Evolutionary conservation across 1,284 basidiomycete genomes (phyloP).

Genomic region (Apiotrichum gamsii): DNA sequence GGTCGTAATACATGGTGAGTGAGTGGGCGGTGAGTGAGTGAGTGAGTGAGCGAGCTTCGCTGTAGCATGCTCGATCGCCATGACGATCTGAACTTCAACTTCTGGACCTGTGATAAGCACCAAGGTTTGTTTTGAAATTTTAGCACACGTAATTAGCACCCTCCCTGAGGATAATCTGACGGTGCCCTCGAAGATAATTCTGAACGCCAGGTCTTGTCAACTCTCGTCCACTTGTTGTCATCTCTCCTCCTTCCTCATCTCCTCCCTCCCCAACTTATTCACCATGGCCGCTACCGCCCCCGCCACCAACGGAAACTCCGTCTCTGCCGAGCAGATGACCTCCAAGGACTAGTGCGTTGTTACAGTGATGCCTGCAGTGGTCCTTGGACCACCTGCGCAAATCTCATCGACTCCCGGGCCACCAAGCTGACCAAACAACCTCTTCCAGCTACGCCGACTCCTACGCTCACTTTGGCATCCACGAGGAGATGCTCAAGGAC

Average conservation of each 20-base stretch:
- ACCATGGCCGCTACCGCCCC: constrained; percentile 12
- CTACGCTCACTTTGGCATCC: constrained; percentile 66
- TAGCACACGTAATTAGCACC: too few relatives aligned
- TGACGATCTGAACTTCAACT: not conserved
- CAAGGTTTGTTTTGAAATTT: not conserved
- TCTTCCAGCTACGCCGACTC: constrained; percentile 87
- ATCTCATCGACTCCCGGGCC: too few relatives aligned
- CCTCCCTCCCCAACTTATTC: not conserved
- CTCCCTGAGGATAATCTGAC: too few relatives aligned
- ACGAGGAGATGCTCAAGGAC: constrained; percentile 99
- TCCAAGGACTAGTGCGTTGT: constrained; percentile 42
- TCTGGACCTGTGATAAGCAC: too few relatives aligned
- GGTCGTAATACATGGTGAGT: constrained; percentile 42
- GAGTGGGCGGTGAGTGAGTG: not conserved
- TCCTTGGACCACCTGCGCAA: too few relatives aligned
- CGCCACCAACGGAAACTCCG: constrained; percentile 35
- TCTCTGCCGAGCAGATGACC: constrained; percentile 42
- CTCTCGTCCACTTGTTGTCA: not conserved
- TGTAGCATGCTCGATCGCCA: not conserved
- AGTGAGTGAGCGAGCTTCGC: not conserved
- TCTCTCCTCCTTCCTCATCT: not conserved
- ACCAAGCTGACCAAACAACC: not conserved
- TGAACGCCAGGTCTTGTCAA: too few relatives aligned
- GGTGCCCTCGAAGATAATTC: too few relatives aligned
- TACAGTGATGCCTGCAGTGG: too few relatives aligned